Evolutionary conservation across 345 rosid species (phyloP).

Genomic region (Populus ilicifolia): DNA sequence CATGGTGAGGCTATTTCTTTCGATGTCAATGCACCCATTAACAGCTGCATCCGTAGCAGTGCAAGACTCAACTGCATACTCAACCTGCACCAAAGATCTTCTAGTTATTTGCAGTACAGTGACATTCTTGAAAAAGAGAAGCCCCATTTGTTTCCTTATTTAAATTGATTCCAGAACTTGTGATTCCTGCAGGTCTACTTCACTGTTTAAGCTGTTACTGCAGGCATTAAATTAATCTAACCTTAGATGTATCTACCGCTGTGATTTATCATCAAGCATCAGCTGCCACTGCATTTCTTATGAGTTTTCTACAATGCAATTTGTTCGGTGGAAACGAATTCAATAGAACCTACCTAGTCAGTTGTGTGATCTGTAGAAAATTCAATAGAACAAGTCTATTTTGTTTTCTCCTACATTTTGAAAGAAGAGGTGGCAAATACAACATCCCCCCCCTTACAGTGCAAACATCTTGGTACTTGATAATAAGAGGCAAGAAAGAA

Average conservation of each 20-base stretch:
- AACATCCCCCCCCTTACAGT: neutral
- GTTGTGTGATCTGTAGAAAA: neutral
- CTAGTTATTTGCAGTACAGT: neutral
- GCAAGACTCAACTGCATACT: slow-evolving; percentile 62
- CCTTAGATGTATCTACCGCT: neutral
- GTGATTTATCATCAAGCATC: neutral
- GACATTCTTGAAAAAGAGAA: neutral
- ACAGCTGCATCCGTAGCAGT: slow-evolving; percentile 7
- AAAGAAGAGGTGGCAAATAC: neutral
- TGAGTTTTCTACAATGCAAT: neutral
- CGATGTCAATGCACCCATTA: slow-evolving; percentile 39
- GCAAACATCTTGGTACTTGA: neutral
- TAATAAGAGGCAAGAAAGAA: neutral
- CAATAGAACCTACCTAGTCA: neutral
- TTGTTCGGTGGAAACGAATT: neutral
- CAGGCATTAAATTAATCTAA: neutral
- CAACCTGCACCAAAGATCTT: slow-evolving; percentile 43
- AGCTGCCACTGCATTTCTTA: neutral
- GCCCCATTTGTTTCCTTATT: neutral
- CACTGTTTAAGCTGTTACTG: neutral
- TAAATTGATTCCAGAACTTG: neutral
- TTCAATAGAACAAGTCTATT: neutral
- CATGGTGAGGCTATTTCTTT: slow-evolving; percentile 49
- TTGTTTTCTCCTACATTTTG: neutral
- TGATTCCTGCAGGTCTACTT: neutral